Percentiles rank a stretch among this genome's conserved stretches.
Conservation (phyloP, 441 rosid species). For the Adansonia madagascariensis region DNA sequence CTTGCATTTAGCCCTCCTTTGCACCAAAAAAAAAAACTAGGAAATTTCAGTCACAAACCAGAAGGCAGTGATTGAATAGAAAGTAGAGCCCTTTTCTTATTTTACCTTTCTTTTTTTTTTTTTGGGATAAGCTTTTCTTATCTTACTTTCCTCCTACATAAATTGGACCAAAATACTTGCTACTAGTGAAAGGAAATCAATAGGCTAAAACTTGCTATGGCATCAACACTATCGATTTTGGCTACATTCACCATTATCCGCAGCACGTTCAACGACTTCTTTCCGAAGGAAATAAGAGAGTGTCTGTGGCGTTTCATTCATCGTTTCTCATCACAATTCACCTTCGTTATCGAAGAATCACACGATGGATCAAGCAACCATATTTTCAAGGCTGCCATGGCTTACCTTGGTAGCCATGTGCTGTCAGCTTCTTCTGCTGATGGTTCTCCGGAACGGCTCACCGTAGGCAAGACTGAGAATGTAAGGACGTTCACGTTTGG, state of each 20-base stretch:
- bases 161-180: background rate
- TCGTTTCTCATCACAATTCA: slow-evolving; percentile 37
- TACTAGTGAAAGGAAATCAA: background rate
- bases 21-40: background rate
- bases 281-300: slow-evolving; percentile 38
- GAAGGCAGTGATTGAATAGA: background rate
- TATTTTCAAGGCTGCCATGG: slow-evolving; percentile 32
- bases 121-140: background rate
- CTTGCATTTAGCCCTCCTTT: no score
- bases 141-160: background rate
- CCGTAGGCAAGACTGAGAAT: slow-evolving; percentile 39
- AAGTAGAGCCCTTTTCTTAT: background rate
- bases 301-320: slow-evolving; percentile 31
- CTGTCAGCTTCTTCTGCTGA: slow-evolving; percentile 16
- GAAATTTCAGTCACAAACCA: slow-evolving; percentile 7
- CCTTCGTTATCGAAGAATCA: slow-evolving; percentile 37
- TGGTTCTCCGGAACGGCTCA: slow-evolving; percentile 30
- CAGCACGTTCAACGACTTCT: slow-evolving; percentile 28
- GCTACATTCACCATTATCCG: slow-evolving; percentile 43
- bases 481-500: slow-evolving; percentile 34
- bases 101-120: background rate
- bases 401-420: slow-evolving; percentile 35
- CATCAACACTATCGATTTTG: slow-evolving; percentile 32
- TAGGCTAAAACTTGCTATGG: slow-evolving; percentile 27
- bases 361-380: slow-evolving; percentile 42